Base-by-base conservation (phyloP, 345 rosid species). In the Brassica cretica region DNA sequence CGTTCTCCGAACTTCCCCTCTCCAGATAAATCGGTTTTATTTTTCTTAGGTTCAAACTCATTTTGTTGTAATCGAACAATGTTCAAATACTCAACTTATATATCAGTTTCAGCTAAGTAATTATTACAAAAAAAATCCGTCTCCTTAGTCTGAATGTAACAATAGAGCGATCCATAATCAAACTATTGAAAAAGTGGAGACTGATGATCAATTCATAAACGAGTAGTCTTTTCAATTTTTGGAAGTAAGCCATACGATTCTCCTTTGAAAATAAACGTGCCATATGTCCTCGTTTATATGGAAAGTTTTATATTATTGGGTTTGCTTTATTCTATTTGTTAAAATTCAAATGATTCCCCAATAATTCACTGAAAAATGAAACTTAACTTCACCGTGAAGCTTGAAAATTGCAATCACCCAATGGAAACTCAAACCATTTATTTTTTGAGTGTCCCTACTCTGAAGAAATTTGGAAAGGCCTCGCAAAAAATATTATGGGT, bases 271-370 rank as follows among this genome's bases (percentile, higher is more conserved):
- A 67, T 35, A 67, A 61, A 33, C 61, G 78, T 60, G 64, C 32
- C 27, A 66, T 32, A 72, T 78, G 78, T 78, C 74, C 64, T 67
- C 78, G 68, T 73, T 67, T 78, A 60, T 60, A 67, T 49, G 82
- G 82, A 78, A 69, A 66, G 4, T 46, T 60, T 73, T 49, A 21
- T 44, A 67, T 60, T 67, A 73, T 78, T 73, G 78, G 56, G 58
- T 60, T 78, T 72, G 58, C 78, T 78, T 78, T 78, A 78, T 78
- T 73, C 77, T 78, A 46, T 67, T 8, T 66, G 12, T 73, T 24
- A 33, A 78, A 78, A 72, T 78, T 78, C 82, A 78, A 72, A 78
- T 73, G 82, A 72, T 78, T 73, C 82, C 74, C 81, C 82, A 78
- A 78, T 78, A 78, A 78, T 78, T 73, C 82, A 73, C 73, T 59